These are phyloP conservation scores for Pseudocercospora crystallina DNA, from an alignment of 2,329 filamentous ascomycete genomes.

Conservation along the genomic window DNA sequence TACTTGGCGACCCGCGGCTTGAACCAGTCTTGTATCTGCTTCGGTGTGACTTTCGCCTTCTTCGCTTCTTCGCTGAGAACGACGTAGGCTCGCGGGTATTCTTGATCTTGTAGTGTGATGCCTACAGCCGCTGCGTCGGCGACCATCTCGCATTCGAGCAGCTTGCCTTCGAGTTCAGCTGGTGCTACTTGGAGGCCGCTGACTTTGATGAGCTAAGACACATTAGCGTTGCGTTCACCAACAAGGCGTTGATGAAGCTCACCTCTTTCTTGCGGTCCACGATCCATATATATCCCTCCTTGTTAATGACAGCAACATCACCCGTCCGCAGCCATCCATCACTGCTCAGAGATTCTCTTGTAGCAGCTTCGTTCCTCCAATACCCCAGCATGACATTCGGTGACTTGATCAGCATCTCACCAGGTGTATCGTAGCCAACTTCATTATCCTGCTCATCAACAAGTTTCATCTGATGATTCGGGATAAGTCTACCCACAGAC, in stretches of 20 bases:
- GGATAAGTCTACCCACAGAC: constrained; percentile 41
- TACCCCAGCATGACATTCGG: constrained; percentile 44
- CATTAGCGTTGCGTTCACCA: constrained; percentile 3
- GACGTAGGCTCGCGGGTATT: constrained; percentile 57
- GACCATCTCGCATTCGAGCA: constrained; percentile 53
- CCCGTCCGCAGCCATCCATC: constrained; percentile 43
- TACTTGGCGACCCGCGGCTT: constrained; percentile 41
- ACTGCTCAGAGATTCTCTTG: constrained; percentile 37
- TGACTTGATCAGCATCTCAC: constrained; percentile 42
- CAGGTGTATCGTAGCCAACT: constrained; percentile 38
- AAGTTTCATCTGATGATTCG: constrained; percentile 41
- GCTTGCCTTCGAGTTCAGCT: constrained; percentile 37
- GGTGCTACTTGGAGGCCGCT: constrained; percentile 39
- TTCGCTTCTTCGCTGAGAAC: constrained; percentile 49
- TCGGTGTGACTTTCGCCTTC: constrained; percentile 36
- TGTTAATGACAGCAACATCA: constrained; percentile 35
- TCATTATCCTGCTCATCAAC: constrained; percentile 45
- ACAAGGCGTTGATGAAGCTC: constrained; percentile 1
- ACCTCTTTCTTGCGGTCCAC: constrained; percentile 38
- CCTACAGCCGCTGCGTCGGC: constrained; percentile 58
- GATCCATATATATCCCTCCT: constrained; percentile 37
- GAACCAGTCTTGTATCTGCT: constrained; percentile 40
- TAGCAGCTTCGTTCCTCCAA: constrained; percentile 43
- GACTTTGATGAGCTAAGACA: constrained; percentile 41
- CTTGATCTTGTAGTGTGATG: constrained; percentile 50